Base-by-base conservation (phyloP, 1,139 yeast genomes). In the Geotrichum macrosporum region DNA sequence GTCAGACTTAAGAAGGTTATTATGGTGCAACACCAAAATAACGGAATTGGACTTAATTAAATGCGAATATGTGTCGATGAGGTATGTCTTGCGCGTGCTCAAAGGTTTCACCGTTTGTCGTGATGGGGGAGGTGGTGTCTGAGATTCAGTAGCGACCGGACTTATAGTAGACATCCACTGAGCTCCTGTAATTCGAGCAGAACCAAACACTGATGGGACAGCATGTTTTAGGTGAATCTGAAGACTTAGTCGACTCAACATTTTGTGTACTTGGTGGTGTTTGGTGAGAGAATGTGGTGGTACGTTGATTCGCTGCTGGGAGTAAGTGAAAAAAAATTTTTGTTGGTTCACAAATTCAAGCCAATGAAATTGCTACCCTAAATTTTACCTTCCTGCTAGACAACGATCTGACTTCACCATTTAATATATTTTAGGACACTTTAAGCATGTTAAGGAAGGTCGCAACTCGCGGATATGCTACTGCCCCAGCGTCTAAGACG, bases 11-110 rank as follows among this genome's bases (percentile, higher is more conserved):
- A 77, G 67, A 57, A 89, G 69, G 61, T 88, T 87, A 64, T 87
- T 87, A 68, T 86, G 94, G 67, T 89, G 97, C 9, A 80, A 77
- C 56, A 85, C 81, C 48, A 89, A 72, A 22, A 88, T 72, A 41
- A 88, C 78, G 35, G 84, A 80, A 62, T 80, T 80, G 39, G 68
- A 70, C 51, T 82, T 81, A 68, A 88, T 75, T 54, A 87, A 64
- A 54, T 81, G 70, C 53, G 85, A 77, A 72, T 89, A 89, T 56
- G 76, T 72, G 66, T 89, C 95, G 52, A 89, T 72, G 53, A 89
- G 72, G 59, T 80, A 87, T 0, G 96, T 88, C 70, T 89, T 89
- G 66, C 96, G 63, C 24, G 64, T 53, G 19, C 53, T 59, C 24
- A 51, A 48, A 3, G 50, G 50, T 39, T 49, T 49, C 12, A 49